phyloP scores from a whole-genome alignment of 352 stramenopile genomes.

The Thraustotheca clavata region DNA sequence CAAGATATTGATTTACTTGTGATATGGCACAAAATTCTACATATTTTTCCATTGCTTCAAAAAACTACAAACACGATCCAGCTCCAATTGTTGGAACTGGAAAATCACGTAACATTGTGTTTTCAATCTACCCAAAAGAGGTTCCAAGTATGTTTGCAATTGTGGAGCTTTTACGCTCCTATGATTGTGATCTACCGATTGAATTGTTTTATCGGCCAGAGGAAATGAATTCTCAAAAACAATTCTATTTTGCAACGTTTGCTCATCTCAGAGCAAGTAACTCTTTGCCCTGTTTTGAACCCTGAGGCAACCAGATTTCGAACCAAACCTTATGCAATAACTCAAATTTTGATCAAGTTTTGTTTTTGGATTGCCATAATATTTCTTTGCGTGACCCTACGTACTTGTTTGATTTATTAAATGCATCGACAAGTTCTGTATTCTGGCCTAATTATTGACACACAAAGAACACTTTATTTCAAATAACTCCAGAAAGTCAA shows the following conservation, averaged over 20 bases:
- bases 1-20: slow-evolving; percentile 40
- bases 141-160: slow-evolving; percentile 69
- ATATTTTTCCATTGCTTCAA: slow-evolving; percentile 38
- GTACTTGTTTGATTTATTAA: slow-evolving; percentile 29
- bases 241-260: slow-evolving; percentile 57
- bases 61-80: slow-evolving; percentile 19
- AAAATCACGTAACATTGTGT: slow-evolving; percentile 69
- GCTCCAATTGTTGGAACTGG: not conserved
- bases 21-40: slow-evolving; percentile 44
- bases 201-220: slow-evolving; percentile 80
- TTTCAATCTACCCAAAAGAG: slow-evolving; percentile 79
- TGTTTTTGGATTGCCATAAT: slow-evolving; percentile 45
- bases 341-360: slow-evolving; percentile 35
- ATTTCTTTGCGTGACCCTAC: slow-evolving; percentile 36
- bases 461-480: not conserved
- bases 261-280: slow-evolving; percentile 32
- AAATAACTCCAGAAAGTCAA: slow-evolving; percentile 2
- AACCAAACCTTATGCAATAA: slow-evolving; percentile 30
- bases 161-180: slow-evolving; percentile 58
- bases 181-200: slow-evolving; percentile 64
- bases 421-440: slow-evolving; percentile 24
- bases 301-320: no score
- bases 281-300: not conserved
- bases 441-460: slow-evolving; percentile 21
- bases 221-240: slow-evolving; percentile 63